Evolutionary conservation across 208 protist genomes (phyloP).

Genomic region (Herpetomonas tarakana): DNA sequence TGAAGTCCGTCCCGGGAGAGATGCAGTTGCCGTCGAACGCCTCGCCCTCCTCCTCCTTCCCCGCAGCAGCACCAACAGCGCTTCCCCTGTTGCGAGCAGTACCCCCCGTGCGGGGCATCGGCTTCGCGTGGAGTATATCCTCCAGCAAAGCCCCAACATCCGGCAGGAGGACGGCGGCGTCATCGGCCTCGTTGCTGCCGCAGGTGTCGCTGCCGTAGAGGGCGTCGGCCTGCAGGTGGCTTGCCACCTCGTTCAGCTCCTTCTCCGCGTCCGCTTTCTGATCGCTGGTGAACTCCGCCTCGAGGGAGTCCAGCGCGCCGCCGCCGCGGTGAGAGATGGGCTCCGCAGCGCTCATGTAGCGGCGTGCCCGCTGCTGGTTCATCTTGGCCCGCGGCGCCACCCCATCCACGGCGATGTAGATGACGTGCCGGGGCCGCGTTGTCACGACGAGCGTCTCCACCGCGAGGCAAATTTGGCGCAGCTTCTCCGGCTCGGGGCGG

Average conservation of each 20-base stretch:
- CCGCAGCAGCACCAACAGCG: neutral
- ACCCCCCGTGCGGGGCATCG: neutral
- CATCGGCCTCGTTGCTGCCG: neutral
- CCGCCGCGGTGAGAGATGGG: conserved; percentile 13
- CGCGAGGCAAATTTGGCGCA: conserved; percentile 89
- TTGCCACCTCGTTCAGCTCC: conserved; percentile 49
- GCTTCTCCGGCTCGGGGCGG: conserved; percentile 74
- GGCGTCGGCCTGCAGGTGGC: conserved; percentile 32
- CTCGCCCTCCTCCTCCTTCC: conserved; percentile 14
- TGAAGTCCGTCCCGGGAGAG: conserved; percentile 99
- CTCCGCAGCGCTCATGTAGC: conserved; percentile 71
- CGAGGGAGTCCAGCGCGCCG: conserved; percentile 27
- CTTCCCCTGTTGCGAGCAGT: neutral
- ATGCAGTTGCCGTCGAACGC: conserved; percentile 98
- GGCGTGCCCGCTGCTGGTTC: conserved; percentile 98
- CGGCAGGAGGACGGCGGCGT: neutral
- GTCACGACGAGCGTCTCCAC: conserved; percentile 96
- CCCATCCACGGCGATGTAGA: conserved; percentile 98
- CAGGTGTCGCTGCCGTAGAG: conserved; percentile 35
- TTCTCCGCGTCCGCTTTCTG: conserved; percentile 32
- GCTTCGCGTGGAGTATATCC: neutral
- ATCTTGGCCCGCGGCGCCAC: conserved; percentile 99
- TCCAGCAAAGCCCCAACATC: conserved; percentile 2
- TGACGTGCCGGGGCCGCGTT: conserved; percentile 90
- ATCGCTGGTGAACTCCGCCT: conserved; percentile 43